Conservation (phyloP, 2,329 filamentous ascomycete genomes). For the Westerdykella aurantiaca region DNA sequence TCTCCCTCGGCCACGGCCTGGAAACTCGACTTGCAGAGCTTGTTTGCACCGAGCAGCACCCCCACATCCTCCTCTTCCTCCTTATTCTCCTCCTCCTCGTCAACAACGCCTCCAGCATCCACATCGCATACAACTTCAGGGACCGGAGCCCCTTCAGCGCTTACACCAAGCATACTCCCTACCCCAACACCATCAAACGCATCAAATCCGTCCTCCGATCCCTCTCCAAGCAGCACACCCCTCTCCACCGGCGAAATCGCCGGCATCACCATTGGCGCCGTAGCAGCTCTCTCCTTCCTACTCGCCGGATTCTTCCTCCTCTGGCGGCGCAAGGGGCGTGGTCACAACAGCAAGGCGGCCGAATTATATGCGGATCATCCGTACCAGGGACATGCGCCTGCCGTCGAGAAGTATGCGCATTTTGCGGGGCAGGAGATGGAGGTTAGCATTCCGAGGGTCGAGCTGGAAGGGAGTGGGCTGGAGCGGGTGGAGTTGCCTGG, state of each 20-base stretch:
- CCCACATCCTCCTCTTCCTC: slow-evolving; percentile 7
- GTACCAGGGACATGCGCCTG: not conserved
- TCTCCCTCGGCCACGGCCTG: slow-evolving; percentile 9
- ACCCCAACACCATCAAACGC: slow-evolving; percentile 20
- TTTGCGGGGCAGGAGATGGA: no score
- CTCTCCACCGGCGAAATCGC: slow-evolving; percentile 13
- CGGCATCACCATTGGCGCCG: slow-evolving; percentile 13
- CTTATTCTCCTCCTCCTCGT: slow-evolving; percentile 9
- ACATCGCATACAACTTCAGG: slow-evolving; percentile 3
- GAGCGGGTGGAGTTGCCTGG: no score
- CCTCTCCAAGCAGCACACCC: slow-evolving; percentile 1
- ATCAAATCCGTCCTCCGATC: slow-evolving; percentile 12
- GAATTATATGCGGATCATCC: no score
- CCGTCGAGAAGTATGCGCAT: not conserved
- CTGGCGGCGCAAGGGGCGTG: slow-evolving; percentile 4
- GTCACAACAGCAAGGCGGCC: no score
- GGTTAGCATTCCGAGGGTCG: no score
- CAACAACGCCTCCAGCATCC: slow-evolving; percentile 10
- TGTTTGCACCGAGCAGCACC: slow-evolving; percentile 3
- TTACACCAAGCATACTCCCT: slow-evolving; percentile 22
- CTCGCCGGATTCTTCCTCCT: slow-evolving; percentile 8
- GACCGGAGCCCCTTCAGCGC: slow-evolving; percentile 28
- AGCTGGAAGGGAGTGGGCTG: no score
- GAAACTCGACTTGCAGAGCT: slow-evolving; percentile 5
- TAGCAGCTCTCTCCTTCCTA: slow-evolving; percentile 11